Percentiles rank a stretch among this genome's conserved stretches.
phyloP scores from a whole-genome alignment of 2,329 filamentous ascomycete species.

The Botrytis paeoniae region DNA sequence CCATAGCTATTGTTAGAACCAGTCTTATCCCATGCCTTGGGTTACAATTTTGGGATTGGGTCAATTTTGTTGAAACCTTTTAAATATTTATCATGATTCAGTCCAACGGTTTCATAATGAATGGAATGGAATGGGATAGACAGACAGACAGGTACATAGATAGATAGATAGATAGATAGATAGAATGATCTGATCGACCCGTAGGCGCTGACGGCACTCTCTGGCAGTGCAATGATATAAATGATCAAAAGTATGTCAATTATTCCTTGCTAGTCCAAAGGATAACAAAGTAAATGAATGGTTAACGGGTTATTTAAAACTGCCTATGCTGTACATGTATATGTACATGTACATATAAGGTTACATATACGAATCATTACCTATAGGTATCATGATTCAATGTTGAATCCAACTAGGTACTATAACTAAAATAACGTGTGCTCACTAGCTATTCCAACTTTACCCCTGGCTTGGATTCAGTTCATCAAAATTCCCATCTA shows the following conservation, averaged over 20 bases:
- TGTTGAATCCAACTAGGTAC: neutral
- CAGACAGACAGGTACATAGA: neutral
- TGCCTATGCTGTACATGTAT: neutral
- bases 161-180: neutral
- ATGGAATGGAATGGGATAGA: neutral
- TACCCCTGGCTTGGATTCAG: conserved; percentile 11
- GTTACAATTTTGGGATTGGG: neutral
- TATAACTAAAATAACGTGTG: neutral
- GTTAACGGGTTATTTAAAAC: neutral
- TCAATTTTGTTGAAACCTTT: neutral
- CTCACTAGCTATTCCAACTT: neutral
- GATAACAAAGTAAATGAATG: neutral
- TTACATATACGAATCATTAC: neutral
- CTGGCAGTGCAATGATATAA: conserved; percentile 2
- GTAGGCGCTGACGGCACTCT: conserved; percentile 14
- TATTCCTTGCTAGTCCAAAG: neutral
- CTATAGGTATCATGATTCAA: neutral
- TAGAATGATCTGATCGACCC: neutral
- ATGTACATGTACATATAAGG: neutral
- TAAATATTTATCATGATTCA: neutral
- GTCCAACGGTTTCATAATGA: neutral
- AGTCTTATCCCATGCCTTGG: neutral
- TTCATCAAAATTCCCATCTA: neutral
- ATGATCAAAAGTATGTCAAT: neutral
- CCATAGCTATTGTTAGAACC: conserved; percentile 5